Percentiles rank a stretch among this genome's conserved stretches.
Conservation (phyloP, 768 basidiomycete species). For the Termitomyces sp. region DNA sequence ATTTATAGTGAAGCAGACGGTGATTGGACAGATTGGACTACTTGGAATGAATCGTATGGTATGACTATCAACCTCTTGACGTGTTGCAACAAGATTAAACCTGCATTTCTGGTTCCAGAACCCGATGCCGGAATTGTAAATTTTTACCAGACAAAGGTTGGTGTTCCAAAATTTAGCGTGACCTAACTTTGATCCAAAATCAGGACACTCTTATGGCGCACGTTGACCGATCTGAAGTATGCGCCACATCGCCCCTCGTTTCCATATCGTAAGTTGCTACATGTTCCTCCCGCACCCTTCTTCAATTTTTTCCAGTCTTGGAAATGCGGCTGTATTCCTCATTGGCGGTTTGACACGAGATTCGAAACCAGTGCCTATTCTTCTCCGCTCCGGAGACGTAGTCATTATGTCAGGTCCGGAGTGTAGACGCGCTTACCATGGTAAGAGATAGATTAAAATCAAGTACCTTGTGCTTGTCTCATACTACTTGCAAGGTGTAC, state of each 20-base stretch:
- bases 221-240: slow-evolving; percentile 95
- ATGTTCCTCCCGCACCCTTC: neutral
- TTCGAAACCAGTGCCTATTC: slow-evolving; percentile 69
- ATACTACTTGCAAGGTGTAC: slow-evolving; percentile 55
- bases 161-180: neutral
- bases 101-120: slow-evolving; percentile 40
- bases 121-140: slow-evolving; percentile 98
- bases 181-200: neutral
- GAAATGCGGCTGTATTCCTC: slow-evolving; percentile 86
- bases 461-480: neutral
- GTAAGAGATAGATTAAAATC: slow-evolving; percentile 40
- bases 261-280: slow-evolving; percentile 78
- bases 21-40: slow-evolving; percentile 68
- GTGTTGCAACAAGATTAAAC: neutral
- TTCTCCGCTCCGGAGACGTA: slow-evolving; percentile 88
- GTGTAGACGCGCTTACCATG: slow-evolving; percentile 89
- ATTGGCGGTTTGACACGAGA: slow-evolving; percentile 84
- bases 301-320: slow-evolving; percentile 53
- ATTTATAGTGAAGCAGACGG: slow-evolving; percentile 46
- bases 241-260: slow-evolving; percentile 87
- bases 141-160: slow-evolving; percentile 80
- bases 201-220: slow-evolving; percentile 95
- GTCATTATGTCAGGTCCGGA: slow-evolving; percentile 89
- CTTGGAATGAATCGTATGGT: slow-evolving; percentile 84
- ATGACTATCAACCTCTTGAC: neutral